Base-by-base conservation (phyloP, 2,329 filamentous ascomycete genomes). In the Lasiodiplodia gonubiensis region DNA sequence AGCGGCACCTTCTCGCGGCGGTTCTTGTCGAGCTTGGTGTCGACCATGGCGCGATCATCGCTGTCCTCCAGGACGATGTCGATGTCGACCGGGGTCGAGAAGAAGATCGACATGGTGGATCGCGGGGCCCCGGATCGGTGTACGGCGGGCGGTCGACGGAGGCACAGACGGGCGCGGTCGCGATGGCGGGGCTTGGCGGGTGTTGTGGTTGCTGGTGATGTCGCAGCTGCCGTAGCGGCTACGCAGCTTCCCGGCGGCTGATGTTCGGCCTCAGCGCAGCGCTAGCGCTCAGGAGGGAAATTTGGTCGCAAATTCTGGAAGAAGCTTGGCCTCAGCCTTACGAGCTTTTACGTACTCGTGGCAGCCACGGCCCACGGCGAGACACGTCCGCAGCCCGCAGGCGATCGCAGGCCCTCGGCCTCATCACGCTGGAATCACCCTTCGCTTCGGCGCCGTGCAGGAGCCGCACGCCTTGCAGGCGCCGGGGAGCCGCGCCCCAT, bases 11-110 rank as follows among this genome's bases (percentile, higher is more conserved):
- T 97, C 82, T 99, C 95, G 77, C 94, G 91, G 74, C 94, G 89
- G 84, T 94, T 96, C 89, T 98, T 98, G 83, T 98, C 95, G 73
- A 97, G 91, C 87, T 97, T 97, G 83, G 97, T 92, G 78, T 99
- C 95, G 71, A 99, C 93, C 82, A 95, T 97, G 74, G 93, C 89
- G 76, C 95, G 91, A 75, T 97, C 92, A 82, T 98, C 95, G 79
- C 90, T 89, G 82, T 97, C 93, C 76, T 97, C 93, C 74, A 99
- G 92, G 75, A 98, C 93, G 78, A 99, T 91, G 84, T 99, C 95
- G 83, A 99, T 99, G 82, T 99, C 95, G 81, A 99, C 92, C 66
- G 95, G 95, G 69, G 94, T 97, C 74, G 94, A 94, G 85, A 98
- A 99, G 77, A 82, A 83, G 84, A 97, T 97, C 73, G 95, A 96